Evolutionary conservation across 164 flowering plant genomes (phyloP).

Genomic region (Magnolia kwangsiensis): DNA sequence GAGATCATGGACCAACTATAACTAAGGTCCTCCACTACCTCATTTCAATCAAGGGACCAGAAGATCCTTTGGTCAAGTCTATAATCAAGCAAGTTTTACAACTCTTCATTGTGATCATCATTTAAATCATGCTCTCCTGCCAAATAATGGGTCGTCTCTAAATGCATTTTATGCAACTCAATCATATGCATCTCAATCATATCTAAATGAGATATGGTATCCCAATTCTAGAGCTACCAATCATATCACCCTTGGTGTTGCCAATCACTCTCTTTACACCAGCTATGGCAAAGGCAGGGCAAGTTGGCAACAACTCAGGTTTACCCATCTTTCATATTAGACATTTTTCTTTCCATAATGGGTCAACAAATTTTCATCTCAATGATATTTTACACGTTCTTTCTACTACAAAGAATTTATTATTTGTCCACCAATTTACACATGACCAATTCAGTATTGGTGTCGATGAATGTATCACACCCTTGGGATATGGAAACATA

Average conservation of each 20-base stretch:
- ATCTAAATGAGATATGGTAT: not conserved
- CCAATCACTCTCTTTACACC: not conserved
- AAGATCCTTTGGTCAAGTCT: not conserved
- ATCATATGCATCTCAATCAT: not conserved
- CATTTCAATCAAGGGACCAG: too few relatives aligned
- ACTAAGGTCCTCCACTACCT: too few relatives aligned
- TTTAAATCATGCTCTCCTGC: not conserved
- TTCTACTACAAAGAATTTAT: not conserved
- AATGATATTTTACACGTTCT: not conserved
- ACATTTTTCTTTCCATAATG: not conserved
- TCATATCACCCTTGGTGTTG: not conserved
- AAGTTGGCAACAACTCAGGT: not conserved
- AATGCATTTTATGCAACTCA: not conserved
- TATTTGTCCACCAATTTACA: not conserved
- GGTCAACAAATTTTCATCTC: not conserved
- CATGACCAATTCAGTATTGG: not conserved
- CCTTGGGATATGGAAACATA: too few relatives aligned
- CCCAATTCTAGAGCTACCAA: not conserved
- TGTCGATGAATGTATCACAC: too few relatives aligned
- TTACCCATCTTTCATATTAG: not conserved
- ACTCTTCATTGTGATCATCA: not conserved
- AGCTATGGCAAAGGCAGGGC: not conserved
- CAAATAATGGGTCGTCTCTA: not conserved
- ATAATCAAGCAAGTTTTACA: not conserved
- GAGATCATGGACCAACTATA: too few relatives aligned